Conservation (phyloP, 139 green algal genomes). For the Parachlorella kessleri region DNA sequence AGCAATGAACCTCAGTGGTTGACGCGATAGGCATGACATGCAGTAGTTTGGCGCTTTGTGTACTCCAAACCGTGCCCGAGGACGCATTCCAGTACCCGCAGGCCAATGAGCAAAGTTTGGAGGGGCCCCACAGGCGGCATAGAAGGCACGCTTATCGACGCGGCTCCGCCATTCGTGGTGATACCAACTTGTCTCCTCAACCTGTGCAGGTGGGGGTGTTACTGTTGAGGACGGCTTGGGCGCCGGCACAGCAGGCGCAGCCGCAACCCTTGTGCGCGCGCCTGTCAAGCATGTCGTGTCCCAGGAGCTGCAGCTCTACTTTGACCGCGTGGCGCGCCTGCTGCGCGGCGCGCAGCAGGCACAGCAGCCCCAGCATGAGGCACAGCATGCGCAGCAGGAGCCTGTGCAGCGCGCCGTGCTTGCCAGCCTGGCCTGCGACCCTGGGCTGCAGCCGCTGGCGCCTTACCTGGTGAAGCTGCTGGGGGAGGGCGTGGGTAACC, state of each 20-base stretch:
- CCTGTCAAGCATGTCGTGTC: constrained; percentile 81
- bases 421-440: constrained; percentile 22
- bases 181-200: too few relatives aligned
- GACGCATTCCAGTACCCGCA: too few relatives aligned
- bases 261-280: constrained; percentile 43
- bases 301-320: constrained; percentile 80
- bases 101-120: too few relatives aligned
- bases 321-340: constrained; percentile 56
- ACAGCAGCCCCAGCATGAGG: not conserved
- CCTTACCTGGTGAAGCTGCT: constrained; percentile 86
- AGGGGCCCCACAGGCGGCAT: too few relatives aligned
- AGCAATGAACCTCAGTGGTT: too few relatives aligned
- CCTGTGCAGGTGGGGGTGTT: too few relatives aligned
- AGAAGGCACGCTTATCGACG: too few relatives aligned
- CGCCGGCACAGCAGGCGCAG: not conserved
- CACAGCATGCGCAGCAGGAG: not conserved
- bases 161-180: too few relatives aligned
- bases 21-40: too few relatives aligned
- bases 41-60: too few relatives aligned
- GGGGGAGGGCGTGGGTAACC: constrained; percentile 54
- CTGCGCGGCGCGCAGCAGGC: constrained; percentile 25
- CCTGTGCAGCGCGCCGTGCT: constrained; percentile 9
- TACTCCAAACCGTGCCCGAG: too few relatives aligned
- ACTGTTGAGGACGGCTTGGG: too few relatives aligned
- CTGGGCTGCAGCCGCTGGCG: constrained; percentile 79